These are phyloP conservation scores for Vitis hybrid DNA, from an alignment of 177 flowering plant genomes.

Conservation along the genomic window DNA sequence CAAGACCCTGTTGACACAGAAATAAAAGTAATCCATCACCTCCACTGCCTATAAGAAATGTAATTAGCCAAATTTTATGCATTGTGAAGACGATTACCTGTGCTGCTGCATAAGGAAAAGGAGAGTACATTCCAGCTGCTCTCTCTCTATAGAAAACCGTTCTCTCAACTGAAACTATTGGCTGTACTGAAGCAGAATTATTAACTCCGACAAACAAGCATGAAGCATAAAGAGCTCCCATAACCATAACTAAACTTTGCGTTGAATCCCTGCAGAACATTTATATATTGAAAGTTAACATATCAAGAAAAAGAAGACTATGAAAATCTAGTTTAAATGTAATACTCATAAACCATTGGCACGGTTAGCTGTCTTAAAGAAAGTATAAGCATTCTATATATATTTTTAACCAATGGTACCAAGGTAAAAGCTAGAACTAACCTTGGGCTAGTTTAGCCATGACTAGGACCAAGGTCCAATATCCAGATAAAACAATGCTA, in stretches of 20 bases:
- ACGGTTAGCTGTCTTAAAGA: no score
- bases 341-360: no score
- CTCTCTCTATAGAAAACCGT: conserved; percentile 91
- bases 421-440: no score
- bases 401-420: no score
- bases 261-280: conserved; percentile 46
- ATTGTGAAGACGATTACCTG: conserved; percentile 45
- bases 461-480: no score
- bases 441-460: no score
- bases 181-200: conserved; percentile 85
- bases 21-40: not conserved
- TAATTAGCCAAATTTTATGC: not conserved
- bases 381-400: no score
- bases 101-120: conserved; percentile 77
- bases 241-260: conserved; percentile 39
- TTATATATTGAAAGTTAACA: not conserved
- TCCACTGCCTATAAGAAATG: not conserved
- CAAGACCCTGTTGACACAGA: conserved; percentile 56
- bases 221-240: conserved; percentile 83
- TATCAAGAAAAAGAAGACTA: no score
- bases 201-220: conserved; percentile 77
- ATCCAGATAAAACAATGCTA: no score
- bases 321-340: no score
- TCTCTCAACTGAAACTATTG: conserved; percentile 79
- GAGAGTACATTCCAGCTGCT: conserved; percentile 89